Base-by-base conservation (phyloP, 2,329 filamentous ascomycete species). In the Zymoseptoria tritici region DNA sequence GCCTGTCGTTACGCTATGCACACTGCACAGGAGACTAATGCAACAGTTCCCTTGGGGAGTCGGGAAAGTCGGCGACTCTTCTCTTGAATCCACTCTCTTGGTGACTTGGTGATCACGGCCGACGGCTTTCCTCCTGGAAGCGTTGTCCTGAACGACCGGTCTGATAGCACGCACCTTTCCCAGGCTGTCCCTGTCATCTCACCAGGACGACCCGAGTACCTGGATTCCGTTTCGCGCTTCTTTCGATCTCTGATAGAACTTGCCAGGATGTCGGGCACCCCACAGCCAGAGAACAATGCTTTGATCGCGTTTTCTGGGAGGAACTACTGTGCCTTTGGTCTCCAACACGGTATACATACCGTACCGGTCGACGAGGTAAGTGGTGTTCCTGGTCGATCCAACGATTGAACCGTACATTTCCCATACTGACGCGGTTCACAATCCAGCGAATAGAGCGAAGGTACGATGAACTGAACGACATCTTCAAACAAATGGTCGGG, bases 311-410 rank as follows among this genome's bases (percentile, higher is more conserved):
- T 62, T 29, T 58, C 46, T n/a, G 64, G 64, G 4, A 60, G 71
- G 49, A 62, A 64, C n/a, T 73, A 67, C 55, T 58, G 64, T 31
- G 61, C 57, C 7, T 71, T 69, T 51, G 62, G 66, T 11, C 31
- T 71, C 36, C 57, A 69, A 42, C 57, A 71, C 24, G 58, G 63
- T 26, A 64, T 71, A 49, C 64, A 70, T 58, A 71, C 67, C 54
- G 64, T 72, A 3, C 72, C 72, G 6, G 64, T 74, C n/a, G 72
- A 74, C 52, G 68, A 72, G 60, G 71, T 72, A 61, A 57, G 70
- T 66, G n/a, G 54, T 8, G 36, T 9, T n/a, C 22, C 22, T 22
- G 21, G 9, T 7, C 20, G 22, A 9, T 29, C 5, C 9, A n/a
- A 31, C 22, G 21, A 31, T 31, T 2, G 11, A 7, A 11, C 31